Evolutionary conservation across 2,329 filamentous ascomycete species (phyloP), one percentile per base, ranked within the genome.

Genomic region (Exophiala oligosperma): DNA sequence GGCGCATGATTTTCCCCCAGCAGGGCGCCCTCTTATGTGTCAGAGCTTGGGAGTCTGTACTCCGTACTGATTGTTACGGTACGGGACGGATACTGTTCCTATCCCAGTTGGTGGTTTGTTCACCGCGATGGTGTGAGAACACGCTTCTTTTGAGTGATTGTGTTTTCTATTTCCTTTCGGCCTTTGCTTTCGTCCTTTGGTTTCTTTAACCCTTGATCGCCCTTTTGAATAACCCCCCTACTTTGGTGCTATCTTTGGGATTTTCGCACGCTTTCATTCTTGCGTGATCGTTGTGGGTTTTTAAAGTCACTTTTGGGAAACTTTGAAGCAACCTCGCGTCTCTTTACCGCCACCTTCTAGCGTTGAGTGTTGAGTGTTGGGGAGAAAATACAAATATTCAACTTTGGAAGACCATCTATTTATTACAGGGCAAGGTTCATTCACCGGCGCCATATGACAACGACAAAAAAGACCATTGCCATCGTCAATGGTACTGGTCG

Each of bases 401-500:
- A 24, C 44, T 35, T 47, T 44, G 17, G 29, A 57, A 17, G 17
- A 41, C 41, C 29, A 14, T 40, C 29, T 37, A 17, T 17, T 17
- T 17, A 17, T 35, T 8, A 32, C 12, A 21, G 23, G 24, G 4
- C 29, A 11, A 52, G 51, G 40, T 52, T 38, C 49, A 12, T 51
- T 38, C 49, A 12, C 49, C 29, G 35, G 35, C 32, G 43, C 56
- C 63, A 63, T 55, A 66, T 66, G 65, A 61, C 61, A 57, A 49
- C 61, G 51, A 51, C 52, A 48, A 63, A 44, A 56, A 94, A 92
- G 78, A 94, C 90, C 55, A 91, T 96, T 70, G 93, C 92, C 71
- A 88, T 96, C 71, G 92, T 97, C 78, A 97, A 97, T 77, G 91
- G 91, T 72, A 93, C 91, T 73, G 94, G 94, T 70, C 90, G 94